Conservation (phyloP, 2,329 filamentous ascomycete genomes). For the Phyllosticta citrichinensis region DNA sequence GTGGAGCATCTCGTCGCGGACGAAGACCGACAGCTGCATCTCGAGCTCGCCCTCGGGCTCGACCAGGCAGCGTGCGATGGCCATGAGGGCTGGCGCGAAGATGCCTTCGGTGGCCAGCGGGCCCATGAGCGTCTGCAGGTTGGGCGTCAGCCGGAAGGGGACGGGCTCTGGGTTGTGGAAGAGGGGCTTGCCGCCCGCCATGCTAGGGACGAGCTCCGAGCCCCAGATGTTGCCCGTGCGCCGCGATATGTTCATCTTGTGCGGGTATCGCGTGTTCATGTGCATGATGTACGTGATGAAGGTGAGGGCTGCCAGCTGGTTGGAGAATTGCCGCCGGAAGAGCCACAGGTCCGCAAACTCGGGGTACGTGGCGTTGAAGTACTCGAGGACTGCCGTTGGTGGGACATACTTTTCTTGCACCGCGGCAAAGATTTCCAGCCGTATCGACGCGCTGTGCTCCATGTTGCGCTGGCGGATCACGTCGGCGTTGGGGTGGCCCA, state of each 20-base stretch:
- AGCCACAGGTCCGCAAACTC: constrained; percentile 94
- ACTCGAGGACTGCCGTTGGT: constrained; percentile 69
- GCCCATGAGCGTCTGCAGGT: constrained; percentile 91
- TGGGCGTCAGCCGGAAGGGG: constrained; percentile 93
- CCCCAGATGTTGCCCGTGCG: constrained; percentile 91
- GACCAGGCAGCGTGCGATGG: constrained; percentile 85
- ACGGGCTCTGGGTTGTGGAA: constrained; percentile 95
- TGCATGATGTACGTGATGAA: constrained; percentile 99
- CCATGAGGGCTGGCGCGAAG: constrained; percentile 91
- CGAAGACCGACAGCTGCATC: constrained; percentile 86
- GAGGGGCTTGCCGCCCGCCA: constrained; percentile 73
- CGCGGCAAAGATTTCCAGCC: constrained; percentile 84
- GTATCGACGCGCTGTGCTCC: constrained; percentile 62
- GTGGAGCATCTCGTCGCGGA: constrained; percentile 94
- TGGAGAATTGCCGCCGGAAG: constrained; percentile 93
- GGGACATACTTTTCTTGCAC: constrained; percentile 93
- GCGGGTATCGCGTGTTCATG: constrained; percentile 91
- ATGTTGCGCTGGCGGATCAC: constrained; percentile 45
- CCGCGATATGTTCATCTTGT: constrained; percentile 87
- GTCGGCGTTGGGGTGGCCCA: constrained; percentile 7
- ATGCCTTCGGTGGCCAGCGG: constrained; percentile 93
- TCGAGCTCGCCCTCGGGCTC: constrained; percentile 78
- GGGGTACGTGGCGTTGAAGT: constrained; percentile 80
- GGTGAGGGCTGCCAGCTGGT: constrained; percentile 86
- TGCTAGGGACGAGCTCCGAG: constrained; percentile 82